Base-by-base conservation (phyloP, 176 grass and related monocot species). In the Triticum timopheevii region DNA sequence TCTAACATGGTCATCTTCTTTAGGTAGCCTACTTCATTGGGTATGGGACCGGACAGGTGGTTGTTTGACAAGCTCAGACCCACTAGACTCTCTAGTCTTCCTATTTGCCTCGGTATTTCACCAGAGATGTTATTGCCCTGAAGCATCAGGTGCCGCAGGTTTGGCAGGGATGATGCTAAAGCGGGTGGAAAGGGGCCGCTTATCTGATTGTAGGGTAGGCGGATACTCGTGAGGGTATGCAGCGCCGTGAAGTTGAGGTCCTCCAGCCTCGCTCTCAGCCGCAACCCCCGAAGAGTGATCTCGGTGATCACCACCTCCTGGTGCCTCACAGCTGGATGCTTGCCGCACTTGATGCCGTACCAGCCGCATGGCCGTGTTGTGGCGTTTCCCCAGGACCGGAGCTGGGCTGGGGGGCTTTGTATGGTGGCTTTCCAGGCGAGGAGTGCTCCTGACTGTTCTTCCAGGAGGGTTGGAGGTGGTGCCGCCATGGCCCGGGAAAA, bases 1-100 rank as follows among this genome's bases (percentile, higher is more conserved):
- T 66, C 8, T 66, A 24, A 3, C 5, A 1, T 13, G 0, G 0
- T 1, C 1, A 66, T 0, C 5, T 66, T 24, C 2, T 6, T 16
- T 31, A 66, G 27, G 64, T 66, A 6, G 0, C 64, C 64, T 66
- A 66, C 0, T 11, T 23, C 3, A 10, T 0, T 27, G 2, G 64
- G 27, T 1, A 67, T 67, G 2, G 2, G 24, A 6, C 65, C 65
- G 1, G 5, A 67, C 5, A 67, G 0, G 13, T 13, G 34, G 3
- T 71, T 71, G 0, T 9, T 0, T 19, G 65, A 67, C 15, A 67
- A 33, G 13, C 1, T 19, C 1, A 67, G 7, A 2, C 8, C 16
- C 28, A 67, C 13, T 1, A 67, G 65, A 9, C 31, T 19, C 2
- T 19, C 65, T 17, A 33, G 65, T 8, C 33, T 0, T 10, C 2